These are phyloP conservation scores for Scutellaria barbata DNA, from an alignment of 257 asterid species.

Conservation along the genomic window DNA sequence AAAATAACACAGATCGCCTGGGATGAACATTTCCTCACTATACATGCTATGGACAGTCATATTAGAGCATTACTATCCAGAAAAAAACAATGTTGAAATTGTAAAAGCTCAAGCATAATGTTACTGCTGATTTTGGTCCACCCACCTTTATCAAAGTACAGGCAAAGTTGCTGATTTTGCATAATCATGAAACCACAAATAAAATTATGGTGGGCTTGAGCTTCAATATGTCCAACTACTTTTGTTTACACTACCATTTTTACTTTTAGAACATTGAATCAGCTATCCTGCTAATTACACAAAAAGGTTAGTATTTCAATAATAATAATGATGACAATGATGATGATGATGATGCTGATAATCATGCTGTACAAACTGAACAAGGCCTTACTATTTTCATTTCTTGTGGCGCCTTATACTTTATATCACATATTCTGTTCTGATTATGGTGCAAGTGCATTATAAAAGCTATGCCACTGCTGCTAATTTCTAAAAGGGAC, in stretches of 20 bases:
- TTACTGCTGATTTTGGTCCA: not conserved
- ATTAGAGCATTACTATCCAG: conserved; percentile 2
- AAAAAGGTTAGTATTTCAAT: not conserved
- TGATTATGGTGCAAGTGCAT: not conserved
- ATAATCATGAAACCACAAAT: conserved; percentile 7
- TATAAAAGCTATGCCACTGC: not conserved
- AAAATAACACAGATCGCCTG: not conserved
- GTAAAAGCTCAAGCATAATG: not conserved
- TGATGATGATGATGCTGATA: no score
- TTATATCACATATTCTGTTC: not conserved
- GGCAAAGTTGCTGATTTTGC: conserved; percentile 3
- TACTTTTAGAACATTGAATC: not conserved
- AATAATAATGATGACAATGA: no score
- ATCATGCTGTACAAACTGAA: not conserved
- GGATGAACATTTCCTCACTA: conserved; percentile 19
- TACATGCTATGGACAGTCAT: conserved; percentile 2
- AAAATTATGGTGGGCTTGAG: not conserved
- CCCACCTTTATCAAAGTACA: not conserved
- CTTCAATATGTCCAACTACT: not conserved
- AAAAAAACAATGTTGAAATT: conserved; percentile 11
- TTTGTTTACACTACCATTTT: not conserved
- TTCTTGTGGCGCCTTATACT: not conserved
- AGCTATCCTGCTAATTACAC: no score
- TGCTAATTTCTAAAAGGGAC: not conserved
- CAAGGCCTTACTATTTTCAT: not conserved